Base-by-base conservation (phyloP, 768 basidiomycete genomes). In the Porphyrellus cyaneotinctus region DNA sequence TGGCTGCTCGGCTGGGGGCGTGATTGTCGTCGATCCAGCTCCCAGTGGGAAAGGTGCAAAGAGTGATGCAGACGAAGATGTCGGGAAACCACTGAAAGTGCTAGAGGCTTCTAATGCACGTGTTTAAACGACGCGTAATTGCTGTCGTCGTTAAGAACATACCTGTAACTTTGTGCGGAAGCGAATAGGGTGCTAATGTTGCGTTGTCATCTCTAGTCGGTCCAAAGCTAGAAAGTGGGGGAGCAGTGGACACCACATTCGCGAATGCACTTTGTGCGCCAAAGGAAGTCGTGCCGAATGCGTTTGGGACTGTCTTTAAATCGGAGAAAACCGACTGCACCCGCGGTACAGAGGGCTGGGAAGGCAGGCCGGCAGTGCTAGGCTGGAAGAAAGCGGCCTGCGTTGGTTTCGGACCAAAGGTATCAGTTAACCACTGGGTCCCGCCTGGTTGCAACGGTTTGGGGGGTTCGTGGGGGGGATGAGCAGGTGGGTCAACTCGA, bases 251-350 rank as follows among this genome's bases (percentile, higher is more conserved):
- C 6, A 44, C 47, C n/a, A 20, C 24, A 18, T 37, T 54, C 42
- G 50, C 28, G 41, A 56, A 54, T 10, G 28, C 32, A 26, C 47
- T 52, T 7, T 54, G 53, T 17, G 45, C 38, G 18, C 52, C 47
- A 30, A 68, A 68, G 43, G 68, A 58, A 22, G 53, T 9, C 9
- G 47, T 64, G 1, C 68, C 68, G 50, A 76, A 76, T 6, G 60
- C 64, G 32, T 71, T 77, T 2, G 69, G 66, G 5, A 61, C 56
- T 1, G 72, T 58, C 12, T 64, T 59, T 8, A 75, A 49, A 46
- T 64, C 64, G 36, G 73, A 67, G 53, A 77, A 75, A 11, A 61
- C 75, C 3, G 71, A 70, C 41, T 52, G 48, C 5, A 44, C 14
- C 1, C 61, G 41, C 5, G 47, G 42, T 4, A 60, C 41, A 2